Evolutionary conservation across 805 yeast genomes (phyloP), one percentile per base, ranked within the genome.

Genomic region (Maudiozyma bulderi): DNA sequence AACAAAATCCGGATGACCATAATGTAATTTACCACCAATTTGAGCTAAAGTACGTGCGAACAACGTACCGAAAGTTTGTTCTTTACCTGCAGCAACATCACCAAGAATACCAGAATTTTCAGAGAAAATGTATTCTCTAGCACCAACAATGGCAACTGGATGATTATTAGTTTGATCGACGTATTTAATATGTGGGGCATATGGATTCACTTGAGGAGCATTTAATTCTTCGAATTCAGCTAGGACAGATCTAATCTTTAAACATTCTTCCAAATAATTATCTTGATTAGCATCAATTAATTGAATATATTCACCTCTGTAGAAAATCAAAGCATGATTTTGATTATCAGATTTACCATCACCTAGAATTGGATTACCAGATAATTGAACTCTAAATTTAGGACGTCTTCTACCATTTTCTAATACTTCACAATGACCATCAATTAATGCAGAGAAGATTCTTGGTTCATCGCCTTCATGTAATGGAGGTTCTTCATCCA

Each of bases 301-400:
- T 69, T 90, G 97, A 54, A 90, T 82, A 63, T 89, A 90, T 64
- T 90, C 98, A 41, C 98, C 98, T 51, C 97, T 78, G 64, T 84
- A 83, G 67, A 86, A 90, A 30, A 90, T 82, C 42, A 90, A 64
- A 6, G 95, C 81, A 64, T 86, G 86, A 62, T 90, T 90, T 69
- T 90, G 98, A 63, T 90, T 90, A 66, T 90, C 98, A 26, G 96
- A 83, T 64, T 90, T 90, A 48, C 98, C 98, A 68, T 90, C 98
- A 43, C 98, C 93, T 58, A 85, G 68, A 61, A 85, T 83, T 55
- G 93, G 91, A 65, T 84, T 81, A 65, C 93, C 93, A 49, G 91
- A 84, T 50, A 85, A 70, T 70, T 78, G 83, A 52, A 85, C 79
- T 74, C 83, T 81, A 65, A 82, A 85, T 60, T 80, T 81, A 43